Conservation (phyloP, 2,329 filamentous ascomycete genomes). For the Alternaria sp. region DNA sequence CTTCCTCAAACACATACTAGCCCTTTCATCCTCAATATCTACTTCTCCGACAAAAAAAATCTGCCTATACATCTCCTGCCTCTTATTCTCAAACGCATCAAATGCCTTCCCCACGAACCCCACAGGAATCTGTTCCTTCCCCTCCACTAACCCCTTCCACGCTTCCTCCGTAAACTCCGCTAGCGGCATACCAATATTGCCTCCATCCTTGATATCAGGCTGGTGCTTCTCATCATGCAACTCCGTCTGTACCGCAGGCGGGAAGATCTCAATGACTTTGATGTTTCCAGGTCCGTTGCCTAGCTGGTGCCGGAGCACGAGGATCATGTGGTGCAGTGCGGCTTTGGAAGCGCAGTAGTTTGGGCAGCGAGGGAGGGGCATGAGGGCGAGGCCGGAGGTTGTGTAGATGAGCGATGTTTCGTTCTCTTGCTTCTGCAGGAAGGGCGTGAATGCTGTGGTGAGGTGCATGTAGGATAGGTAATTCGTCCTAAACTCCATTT, state of each 20-base stretch:
- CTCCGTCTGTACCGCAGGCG: slow-evolving; percentile 64
- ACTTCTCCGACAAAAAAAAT: slow-evolving; percentile 11
- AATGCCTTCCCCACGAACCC: slow-evolving; percentile 52
- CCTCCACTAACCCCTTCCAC: slow-evolving; percentile 53
- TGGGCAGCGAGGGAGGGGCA: slow-evolving; percentile 55
- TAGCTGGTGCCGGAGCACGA: slow-evolving; percentile 59
- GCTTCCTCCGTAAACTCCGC: slow-evolving; percentile 59
- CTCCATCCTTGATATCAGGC: slow-evolving; percentile 59
- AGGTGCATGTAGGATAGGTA: slow-evolving; percentile 58
- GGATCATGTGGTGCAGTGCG: slow-evolving; percentile 61
- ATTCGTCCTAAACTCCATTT: slow-evolving; percentile 58
- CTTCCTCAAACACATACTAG: too few relatives aligned
- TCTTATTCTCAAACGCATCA: slow-evolving; percentile 55
- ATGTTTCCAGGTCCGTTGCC: slow-evolving; percentile 54
- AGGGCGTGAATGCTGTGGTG: slow-evolving; percentile 58
- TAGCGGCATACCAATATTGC: slow-evolving; percentile 61
- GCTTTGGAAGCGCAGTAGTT: slow-evolving; percentile 65
- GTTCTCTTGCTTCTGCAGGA: slow-evolving; percentile 54
- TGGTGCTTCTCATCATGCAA: slow-evolving; percentile 62
- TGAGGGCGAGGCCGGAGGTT: slow-evolving; percentile 58
- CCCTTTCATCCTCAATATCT: too few relatives aligned
- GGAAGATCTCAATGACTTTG: slow-evolving; percentile 62
- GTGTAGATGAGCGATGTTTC: slow-evolving; percentile 56
- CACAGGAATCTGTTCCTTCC: slow-evolving; percentile 61
- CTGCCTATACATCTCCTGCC: slow-evolving; percentile 50